Conservation (phyloP, 805 yeast species). For the Komagataella pseudopastoris region DNA sequence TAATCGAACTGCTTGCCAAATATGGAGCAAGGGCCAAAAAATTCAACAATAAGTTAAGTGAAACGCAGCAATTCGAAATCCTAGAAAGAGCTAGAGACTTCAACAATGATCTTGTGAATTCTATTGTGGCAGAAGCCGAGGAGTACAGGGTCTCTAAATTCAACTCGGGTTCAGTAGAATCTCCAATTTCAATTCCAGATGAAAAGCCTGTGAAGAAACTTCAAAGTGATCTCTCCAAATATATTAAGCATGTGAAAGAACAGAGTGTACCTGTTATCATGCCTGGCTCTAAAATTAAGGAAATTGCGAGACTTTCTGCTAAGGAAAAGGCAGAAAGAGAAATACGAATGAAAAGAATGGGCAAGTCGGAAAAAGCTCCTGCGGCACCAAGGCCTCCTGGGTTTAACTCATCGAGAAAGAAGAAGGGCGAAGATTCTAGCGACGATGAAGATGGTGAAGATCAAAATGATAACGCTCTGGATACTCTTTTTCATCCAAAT, state of each 20-base stretch:
- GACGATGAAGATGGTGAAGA: constrained; percentile 14
- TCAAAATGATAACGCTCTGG: constrained; percentile 12
- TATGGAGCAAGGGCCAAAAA: constrained; percentile 55
- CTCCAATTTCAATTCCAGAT: constrained; percentile 2
- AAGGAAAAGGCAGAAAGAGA: background rate
- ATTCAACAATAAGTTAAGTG: constrained; percentile 56
- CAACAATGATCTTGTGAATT: constrained; percentile 39
- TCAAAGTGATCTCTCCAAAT: background rate
- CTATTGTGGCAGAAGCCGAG: constrained; percentile 29
- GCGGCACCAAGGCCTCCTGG: constrained; percentile 6
- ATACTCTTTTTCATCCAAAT: constrained; percentile 11
- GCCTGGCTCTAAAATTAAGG: background rate
- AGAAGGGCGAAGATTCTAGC: background rate
- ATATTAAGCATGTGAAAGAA: background rate
- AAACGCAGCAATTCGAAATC: constrained; percentile 52
- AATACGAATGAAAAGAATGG: background rate
- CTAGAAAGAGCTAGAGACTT: constrained; percentile 45
- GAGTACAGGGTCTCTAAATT: constrained; percentile 9
- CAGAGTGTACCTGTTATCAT: background rate
- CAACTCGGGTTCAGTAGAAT: background rate
- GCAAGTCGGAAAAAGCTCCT: constrained; percentile 4
- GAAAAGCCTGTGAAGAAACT: background rate
- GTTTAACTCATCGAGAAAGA: constrained; percentile 3
- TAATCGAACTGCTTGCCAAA: constrained; percentile 43
- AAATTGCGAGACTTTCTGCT: background rate